Conservation (phyloP, 2,329 filamentous ascomycete genomes). For the Fusarium buxicola region DNA sequence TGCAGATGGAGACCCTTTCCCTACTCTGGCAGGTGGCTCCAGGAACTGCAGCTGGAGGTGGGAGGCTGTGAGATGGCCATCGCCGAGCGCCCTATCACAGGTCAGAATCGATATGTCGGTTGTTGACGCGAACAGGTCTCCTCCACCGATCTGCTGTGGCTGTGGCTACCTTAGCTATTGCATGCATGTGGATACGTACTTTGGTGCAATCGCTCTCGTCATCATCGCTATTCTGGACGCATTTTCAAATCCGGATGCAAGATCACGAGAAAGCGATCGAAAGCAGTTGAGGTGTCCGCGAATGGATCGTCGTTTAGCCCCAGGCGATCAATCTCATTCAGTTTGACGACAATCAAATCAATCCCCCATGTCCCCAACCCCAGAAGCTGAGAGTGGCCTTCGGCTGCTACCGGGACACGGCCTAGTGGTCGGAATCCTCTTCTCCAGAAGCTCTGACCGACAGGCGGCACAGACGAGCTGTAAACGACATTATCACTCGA, state of each 20-base stretch:
- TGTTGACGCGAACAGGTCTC: constrained; percentile 39
- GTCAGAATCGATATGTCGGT: constrained; percentile 28
- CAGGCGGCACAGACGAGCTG: background rate
- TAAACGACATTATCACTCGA: constrained; percentile 24
- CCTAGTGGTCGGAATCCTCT: constrained; percentile 14
- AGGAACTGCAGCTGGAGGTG: constrained; percentile 38
- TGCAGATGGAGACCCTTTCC: constrained; percentile 23
- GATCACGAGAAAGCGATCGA: background rate
- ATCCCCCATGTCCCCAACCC: background rate
- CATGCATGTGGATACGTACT: constrained; percentile 35
- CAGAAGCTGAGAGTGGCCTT: constrained; percentile 1
- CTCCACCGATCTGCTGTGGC: constrained; percentile 32
- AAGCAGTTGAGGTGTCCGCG: background rate
- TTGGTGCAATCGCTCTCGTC: constrained; percentile 10
- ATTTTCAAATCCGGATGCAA: constrained; percentile 17
- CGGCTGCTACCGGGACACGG: constrained; percentile 30
- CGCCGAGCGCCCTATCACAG: constrained; percentile 41
- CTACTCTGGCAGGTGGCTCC: constrained; percentile 26
- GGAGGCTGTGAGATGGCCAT: constrained; percentile 41
- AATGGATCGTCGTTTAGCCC: background rate
- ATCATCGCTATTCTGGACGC: constrained; percentile 19
- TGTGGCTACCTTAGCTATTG: too few relatives aligned
- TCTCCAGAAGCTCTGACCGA: constrained; percentile 12
- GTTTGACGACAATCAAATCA: background rate
- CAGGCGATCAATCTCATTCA: background rate